phyloP scores from a whole-genome alignment of 1,139 yeast species.

The Sugiyamaella pinicola region DNA sequence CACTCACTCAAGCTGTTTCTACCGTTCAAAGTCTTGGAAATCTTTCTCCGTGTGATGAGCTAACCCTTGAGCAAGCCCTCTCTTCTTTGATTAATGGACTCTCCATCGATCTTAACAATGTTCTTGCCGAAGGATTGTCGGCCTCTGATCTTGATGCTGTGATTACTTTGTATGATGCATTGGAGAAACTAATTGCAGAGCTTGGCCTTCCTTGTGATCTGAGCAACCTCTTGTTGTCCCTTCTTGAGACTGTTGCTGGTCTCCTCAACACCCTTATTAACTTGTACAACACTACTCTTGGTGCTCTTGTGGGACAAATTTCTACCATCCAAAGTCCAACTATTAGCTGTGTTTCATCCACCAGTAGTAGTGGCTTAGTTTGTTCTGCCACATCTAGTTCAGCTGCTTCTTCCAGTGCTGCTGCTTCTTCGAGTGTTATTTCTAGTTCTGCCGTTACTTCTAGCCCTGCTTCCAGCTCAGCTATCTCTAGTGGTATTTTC shows the following conservation, averaged over 20 bases:
- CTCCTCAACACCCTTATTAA: conserved; percentile 2
- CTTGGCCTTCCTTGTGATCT: no score
- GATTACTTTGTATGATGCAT: conserved; percentile 9
- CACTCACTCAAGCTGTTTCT: conserved; percentile 3
- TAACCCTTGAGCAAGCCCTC: conserved; percentile 13
- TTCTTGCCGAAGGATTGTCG: conserved; percentile 6
- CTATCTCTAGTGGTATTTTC: background rate
- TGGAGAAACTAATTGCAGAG: background rate
- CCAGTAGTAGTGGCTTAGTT: background rate
- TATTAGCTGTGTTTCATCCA: background rate
- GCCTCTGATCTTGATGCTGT: conserved; percentile 14
- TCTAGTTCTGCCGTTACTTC: background rate
- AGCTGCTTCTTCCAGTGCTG: background rate
- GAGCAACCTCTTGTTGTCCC: no score
- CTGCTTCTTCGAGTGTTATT: background rate
- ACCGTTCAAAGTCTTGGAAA: conserved; percentile 13
- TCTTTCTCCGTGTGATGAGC: conserved; percentile 17
- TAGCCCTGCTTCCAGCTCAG: background rate
- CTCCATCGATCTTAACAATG: conserved; percentile 4
- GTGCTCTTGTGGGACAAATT: conserved; percentile 8
- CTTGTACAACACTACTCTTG: conserved; percentile 7
- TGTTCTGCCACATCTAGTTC: conserved; percentile 1
- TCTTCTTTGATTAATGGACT: conserved; percentile 8
- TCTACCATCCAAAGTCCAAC: conserved; percentile 14
- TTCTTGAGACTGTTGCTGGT: no score